A percentile compares a stretch with the other conserved stretches of the same genome.
Evolutionary conservation across 1,284 basidiomycete species (phyloP).

Genomic region (Trametes polyzona): DNA sequence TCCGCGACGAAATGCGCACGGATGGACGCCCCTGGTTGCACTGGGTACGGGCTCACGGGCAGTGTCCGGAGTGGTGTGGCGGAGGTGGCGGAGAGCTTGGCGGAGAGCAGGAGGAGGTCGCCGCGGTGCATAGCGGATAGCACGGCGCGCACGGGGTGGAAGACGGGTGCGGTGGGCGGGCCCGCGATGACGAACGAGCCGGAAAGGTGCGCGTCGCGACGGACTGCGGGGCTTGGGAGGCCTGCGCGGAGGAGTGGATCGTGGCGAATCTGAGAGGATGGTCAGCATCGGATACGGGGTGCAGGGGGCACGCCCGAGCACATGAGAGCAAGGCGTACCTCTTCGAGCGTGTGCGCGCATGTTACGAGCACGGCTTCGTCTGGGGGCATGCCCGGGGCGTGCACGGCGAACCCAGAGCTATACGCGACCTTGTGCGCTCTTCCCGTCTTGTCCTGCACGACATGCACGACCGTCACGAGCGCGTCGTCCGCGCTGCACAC

Average conservation of each 20-base stretch:
- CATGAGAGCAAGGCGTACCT: slow-evolving; percentile 44
- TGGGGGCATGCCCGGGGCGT: slow-evolving; percentile 34
- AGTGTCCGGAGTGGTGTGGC: slow-evolving; percentile 45
- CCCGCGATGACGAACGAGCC: slow-evolving; percentile 49
- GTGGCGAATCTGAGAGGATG: slow-evolving; percentile 48
- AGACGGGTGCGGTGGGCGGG: slow-evolving; percentile 30
- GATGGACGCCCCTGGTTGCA: slow-evolving; percentile 51
- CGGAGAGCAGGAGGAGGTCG: slow-evolving; percentile 58
- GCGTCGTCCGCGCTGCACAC: slow-evolving; percentile 41
- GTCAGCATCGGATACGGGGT: not conserved
- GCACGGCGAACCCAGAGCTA: slow-evolving; percentile 66
- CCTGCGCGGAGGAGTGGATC: slow-evolving; percentile 23
- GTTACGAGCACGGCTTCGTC: slow-evolving; percentile 53
- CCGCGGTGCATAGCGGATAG: slow-evolving; percentile 62
- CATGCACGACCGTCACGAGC: slow-evolving; percentile 63
- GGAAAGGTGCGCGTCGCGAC: slow-evolving; percentile 32
- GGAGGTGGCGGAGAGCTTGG: slow-evolving; percentile 29
- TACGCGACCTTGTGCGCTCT: slow-evolving; percentile 52
- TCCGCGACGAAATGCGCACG: slow-evolving; percentile 60
- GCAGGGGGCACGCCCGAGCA: not conserved
- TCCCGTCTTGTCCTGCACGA: slow-evolving; percentile 44
- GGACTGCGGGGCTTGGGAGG: slow-evolving; percentile 23
- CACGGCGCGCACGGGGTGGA: slow-evolving; percentile 52
- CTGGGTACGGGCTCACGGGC: slow-evolving; percentile 73
- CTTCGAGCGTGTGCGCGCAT: slow-evolving; percentile 72